These are phyloP conservation scores for Chrysoporthe austroafricana DNA, from an alignment of 2,329 filamentous ascomycete genomes.

Conservation along the genomic window DNA sequence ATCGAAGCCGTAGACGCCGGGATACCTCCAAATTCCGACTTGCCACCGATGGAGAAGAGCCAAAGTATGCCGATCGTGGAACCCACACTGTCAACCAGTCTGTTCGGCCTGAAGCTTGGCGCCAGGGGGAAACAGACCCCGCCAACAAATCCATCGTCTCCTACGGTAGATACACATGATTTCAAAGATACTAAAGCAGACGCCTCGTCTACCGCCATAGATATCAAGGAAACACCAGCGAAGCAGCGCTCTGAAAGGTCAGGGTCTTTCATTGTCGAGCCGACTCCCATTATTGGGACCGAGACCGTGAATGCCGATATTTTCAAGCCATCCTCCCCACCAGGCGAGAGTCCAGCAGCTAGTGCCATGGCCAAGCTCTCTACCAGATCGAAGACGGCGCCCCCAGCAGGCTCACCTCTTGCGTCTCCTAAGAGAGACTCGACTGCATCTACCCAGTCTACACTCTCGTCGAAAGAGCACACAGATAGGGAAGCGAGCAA, in stretches of 20 bases:
- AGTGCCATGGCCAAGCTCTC: slow-evolving; percentile 71
- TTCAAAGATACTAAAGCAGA: slow-evolving; percentile 35
- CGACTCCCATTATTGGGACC: slow-evolving; percentile 68
- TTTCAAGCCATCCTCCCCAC: slow-evolving; percentile 59
- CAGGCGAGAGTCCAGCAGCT: slow-evolving; percentile 62
- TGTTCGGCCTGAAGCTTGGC: slow-evolving; percentile 55
- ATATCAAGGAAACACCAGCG: slow-evolving; percentile 47
- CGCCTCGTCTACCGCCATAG: slow-evolving; percentile 53
- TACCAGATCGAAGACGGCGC: slow-evolving; percentile 60
- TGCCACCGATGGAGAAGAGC: slow-evolving; percentile 59
- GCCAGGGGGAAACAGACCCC: slow-evolving; percentile 38
- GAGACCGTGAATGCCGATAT: slow-evolving; percentile 70
- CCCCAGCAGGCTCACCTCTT: slow-evolving; percentile 47
- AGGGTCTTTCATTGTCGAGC: slow-evolving; percentile 63
- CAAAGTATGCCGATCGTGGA: slow-evolving; percentile 53
- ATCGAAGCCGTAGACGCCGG: slow-evolving; percentile 47
- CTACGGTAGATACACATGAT: slow-evolving; percentile 9
- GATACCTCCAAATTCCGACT: slow-evolving; percentile 42
- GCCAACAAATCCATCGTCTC: slow-evolving; percentile 22
- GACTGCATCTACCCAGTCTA: slow-evolving; percentile 52
- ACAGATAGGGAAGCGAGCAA: slow-evolving; percentile 44
- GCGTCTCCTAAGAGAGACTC: slow-evolving; percentile 42
- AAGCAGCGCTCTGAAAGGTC: slow-evolving; percentile 45
- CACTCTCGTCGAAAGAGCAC: slow-evolving; percentile 52
- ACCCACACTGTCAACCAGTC: slow-evolving; percentile 42